These are phyloP conservation scores for Neophaeococcomyces aloes DNA, from an alignment of 2,329 filamentous ascomycete species.

Conservation along the genomic window DNA sequence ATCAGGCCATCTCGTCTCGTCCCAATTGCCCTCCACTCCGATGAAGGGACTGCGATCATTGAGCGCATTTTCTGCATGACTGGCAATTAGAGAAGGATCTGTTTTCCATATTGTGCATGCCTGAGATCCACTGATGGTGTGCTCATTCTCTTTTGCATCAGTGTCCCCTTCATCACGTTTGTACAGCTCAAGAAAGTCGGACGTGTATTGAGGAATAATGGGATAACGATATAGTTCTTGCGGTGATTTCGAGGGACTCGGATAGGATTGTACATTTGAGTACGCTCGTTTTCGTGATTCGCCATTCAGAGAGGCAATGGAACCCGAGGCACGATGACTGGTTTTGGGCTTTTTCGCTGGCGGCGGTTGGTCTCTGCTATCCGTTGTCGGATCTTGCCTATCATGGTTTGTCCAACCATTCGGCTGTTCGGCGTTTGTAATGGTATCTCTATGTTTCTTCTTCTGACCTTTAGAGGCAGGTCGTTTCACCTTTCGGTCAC, in stretches of 20 bases:
- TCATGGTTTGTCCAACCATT: constrained; percentile 54
- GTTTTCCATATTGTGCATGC: constrained; percentile 68
- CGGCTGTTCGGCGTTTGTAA: constrained; percentile 45
- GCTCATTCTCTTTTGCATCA: constrained; percentile 61
- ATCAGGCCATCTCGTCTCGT: constrained; percentile 44
- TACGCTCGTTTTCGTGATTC: constrained; percentile 51
- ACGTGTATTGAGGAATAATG: constrained; percentile 60
- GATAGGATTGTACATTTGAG: constrained; percentile 49
- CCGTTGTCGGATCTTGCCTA: constrained; percentile 45
- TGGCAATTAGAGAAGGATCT: constrained; percentile 57
- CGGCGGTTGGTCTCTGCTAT: constrained; percentile 44
- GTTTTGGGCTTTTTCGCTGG: constrained; percentile 70
- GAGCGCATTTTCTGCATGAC: constrained; percentile 50
- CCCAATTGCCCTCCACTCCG: constrained; percentile 44
- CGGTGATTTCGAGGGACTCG: constrained; percentile 60
- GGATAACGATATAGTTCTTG: constrained; percentile 47
- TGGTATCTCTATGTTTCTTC: constrained; percentile 67
- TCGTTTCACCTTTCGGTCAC: constrained; percentile 64
- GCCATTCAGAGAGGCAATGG: constrained; percentile 57
- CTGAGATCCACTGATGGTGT: constrained; percentile 63
- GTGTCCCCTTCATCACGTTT: constrained; percentile 45
- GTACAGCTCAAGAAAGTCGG: constrained; percentile 65
- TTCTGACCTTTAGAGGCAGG: constrained; percentile 71
- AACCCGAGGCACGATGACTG: constrained; percentile 69
- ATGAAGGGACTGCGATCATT: constrained; percentile 60